Evolutionary conservation across 768 basidiomycete genomes (phyloP), one percentile per base, ranked within the genome.

Genomic region (Boletus rufocinnamomeus): DNA sequence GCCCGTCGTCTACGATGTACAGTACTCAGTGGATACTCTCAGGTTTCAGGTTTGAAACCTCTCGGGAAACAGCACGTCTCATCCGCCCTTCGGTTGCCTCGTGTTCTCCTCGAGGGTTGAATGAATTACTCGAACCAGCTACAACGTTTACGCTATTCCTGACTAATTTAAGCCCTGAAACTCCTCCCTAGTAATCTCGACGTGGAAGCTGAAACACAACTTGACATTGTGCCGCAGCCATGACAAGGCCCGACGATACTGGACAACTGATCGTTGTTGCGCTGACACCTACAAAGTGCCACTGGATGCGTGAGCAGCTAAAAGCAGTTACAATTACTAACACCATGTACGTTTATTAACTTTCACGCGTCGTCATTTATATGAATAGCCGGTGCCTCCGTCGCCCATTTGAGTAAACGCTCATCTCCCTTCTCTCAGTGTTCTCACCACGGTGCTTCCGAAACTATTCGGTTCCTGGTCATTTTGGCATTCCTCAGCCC

Each of bases 51-150:
- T 37, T 3, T 48, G 50, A 43, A 60, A 46, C 32, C 14, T 3
- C 28, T 28, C 47, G 16, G 37, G 50, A 54, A 52, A 27, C 27
- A 16, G 52, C 27, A 43, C 40, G 52, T 59, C 37, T 51, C 50
- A 44, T 63, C 53, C 45, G 28, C 60, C 43, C 25, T 9, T 69
- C 37, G 27, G 35, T 48, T 21, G 16, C 67, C 70, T 69, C 65
- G 51, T 65, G 57, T 52, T 34, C 50, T 37, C 69, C 69, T 69
- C 66, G 63, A 63, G 67, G 66, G 50, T 46, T 13, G 17, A 55
- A 56, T 59, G 17, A 41, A 69, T 68, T 58, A 57, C 57, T 41
- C 48, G 43, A 27, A 66, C 48, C 52, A 60, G 41, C 56, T 23
- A 44, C 54, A 45, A n/a, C 3, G 38, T 58, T 64, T 66, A 65